Evolutionary conservation across 2,329 filamentous ascomycete genomes (phyloP).

Genomic region (Colletotrichum camelliae): DNA sequence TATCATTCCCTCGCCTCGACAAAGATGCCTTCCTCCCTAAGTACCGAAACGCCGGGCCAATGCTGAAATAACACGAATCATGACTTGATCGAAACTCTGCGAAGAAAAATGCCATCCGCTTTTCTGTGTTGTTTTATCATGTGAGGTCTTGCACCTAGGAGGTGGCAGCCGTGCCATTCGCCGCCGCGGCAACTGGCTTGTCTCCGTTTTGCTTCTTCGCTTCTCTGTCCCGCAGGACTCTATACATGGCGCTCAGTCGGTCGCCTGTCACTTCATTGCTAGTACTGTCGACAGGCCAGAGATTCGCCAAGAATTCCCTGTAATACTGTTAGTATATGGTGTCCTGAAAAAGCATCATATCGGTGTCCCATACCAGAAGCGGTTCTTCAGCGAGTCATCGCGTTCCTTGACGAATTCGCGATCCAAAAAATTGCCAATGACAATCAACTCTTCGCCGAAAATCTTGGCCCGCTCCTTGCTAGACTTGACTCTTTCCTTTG

Average conservation of each 20-base stretch:
- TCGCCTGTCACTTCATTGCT: slow-evolving; percentile 49
- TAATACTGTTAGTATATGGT: not conserved
- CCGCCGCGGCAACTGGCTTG: slow-evolving; percentile 1
- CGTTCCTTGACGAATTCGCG: slow-evolving; percentile 22
- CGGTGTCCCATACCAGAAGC: slow-evolving; percentile 22
- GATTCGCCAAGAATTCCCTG: slow-evolving; percentile 50
- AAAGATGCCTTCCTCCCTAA: slow-evolving; percentile 14
- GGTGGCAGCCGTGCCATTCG: slow-evolving; percentile 22
- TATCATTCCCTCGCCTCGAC: slow-evolving; percentile 23
- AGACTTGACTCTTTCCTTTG: slow-evolving; percentile 65
- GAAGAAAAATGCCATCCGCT: not conserved
- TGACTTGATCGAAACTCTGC: slow-evolving; percentile 14
- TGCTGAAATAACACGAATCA: slow-evolving; percentile 20
- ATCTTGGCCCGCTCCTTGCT: slow-evolving; percentile 66
- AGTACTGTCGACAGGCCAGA: slow-evolving; percentile 53
- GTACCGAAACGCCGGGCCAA: slow-evolving; percentile 25
- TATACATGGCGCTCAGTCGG: slow-evolving; percentile 50
- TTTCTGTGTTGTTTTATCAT: slow-evolving; percentile 8
- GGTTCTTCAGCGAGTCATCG: slow-evolving; percentile 42
- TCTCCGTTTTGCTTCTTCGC: slow-evolving; percentile 25
- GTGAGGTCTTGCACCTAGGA: slow-evolving; percentile 6
- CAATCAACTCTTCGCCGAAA: slow-evolving; percentile 65
- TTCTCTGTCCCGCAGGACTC: slow-evolving; percentile 40
- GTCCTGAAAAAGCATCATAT: not conserved
- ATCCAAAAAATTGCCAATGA: slow-evolving; percentile 68